Percentiles rank a stretch among this genome's conserved stretches.
Conservation (phyloP, 331 rosid species). For the Acacia pycnantha region DNA sequence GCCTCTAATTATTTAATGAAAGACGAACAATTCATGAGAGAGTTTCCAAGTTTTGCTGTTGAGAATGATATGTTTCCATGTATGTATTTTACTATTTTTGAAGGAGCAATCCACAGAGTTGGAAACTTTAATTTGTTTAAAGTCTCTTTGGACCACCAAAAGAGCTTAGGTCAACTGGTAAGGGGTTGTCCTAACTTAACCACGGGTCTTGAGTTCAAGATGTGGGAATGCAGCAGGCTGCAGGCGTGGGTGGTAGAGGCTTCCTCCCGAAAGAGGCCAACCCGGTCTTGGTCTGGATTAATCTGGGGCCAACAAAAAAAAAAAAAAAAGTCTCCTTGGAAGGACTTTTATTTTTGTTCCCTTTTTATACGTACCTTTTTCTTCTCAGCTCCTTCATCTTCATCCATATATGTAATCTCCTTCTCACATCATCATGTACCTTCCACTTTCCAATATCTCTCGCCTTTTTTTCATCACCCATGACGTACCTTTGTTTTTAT, state of each 20-base stretch:
- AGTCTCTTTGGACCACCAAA: too few relatives aligned
- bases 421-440: not conserved
- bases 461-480: not conserved
- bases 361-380: too few relatives aligned
- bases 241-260: too few relatives aligned
- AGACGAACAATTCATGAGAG: not conserved
- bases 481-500: slow-evolving; percentile 15
- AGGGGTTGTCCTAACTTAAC: too few relatives aligned
- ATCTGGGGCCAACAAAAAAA: too few relatives aligned
- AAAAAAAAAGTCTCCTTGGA: too few relatives aligned
- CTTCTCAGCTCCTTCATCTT: not conserved
- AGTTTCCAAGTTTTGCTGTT: not conserved
- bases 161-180: too few relatives aligned
- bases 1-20: too few relatives aligned
- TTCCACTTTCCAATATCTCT: not conserved
- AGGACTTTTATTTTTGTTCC: not conserved
- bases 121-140: not conserved
- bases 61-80: not conserved
- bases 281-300: too few relatives aligned
- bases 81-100: not conserved
- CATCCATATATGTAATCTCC: not conserved
- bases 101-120: not conserved
- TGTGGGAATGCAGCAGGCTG: too few relatives aligned
- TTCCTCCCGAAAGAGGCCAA: too few relatives aligned
- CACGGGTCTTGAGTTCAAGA: too few relatives aligned